Conservation (phyloP, 495 filamentous ascomycete genomes). For the Lepidopterella palustris region DNA sequence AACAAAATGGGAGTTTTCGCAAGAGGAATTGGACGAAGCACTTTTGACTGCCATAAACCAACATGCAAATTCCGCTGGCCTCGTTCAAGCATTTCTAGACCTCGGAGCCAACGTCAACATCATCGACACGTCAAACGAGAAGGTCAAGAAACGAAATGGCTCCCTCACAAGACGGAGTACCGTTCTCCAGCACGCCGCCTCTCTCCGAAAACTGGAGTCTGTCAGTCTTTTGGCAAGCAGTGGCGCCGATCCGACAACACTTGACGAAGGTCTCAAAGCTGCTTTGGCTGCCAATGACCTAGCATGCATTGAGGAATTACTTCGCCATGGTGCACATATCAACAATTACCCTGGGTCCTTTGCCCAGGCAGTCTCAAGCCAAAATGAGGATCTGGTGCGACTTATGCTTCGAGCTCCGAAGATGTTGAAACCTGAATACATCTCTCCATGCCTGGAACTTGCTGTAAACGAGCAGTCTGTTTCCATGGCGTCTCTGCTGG, state of each 20-base stretch:
- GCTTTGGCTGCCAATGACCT: constrained; percentile 16
- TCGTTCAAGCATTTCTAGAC: constrained; percentile 21
- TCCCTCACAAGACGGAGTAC: constrained; percentile 13
- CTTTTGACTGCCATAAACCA: constrained; percentile 16
- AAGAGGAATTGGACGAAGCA: constrained; percentile 21
- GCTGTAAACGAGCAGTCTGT: constrained; percentile 19
- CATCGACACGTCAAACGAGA: constrained; percentile 15
- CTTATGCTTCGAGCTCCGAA: constrained; percentile 17
- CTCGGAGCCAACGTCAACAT: constrained; percentile 23
- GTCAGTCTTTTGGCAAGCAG: constrained; percentile 19
- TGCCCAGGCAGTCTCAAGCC: constrained; percentile 15
- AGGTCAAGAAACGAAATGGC: constrained; percentile 12
- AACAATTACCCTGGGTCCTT: constrained; percentile 15
- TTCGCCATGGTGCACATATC: constrained; percentile 22
- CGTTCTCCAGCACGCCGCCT: constrained; percentile 18
- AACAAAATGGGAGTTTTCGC: constrained; percentile 14
- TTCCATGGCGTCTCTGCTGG: constrained; percentile 10
- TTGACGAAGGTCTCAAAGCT: constrained; percentile 20
- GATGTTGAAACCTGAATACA: constrained; percentile 9
- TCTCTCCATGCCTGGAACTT: constrained; percentile 18
- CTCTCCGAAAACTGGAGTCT: constrained; percentile 6
- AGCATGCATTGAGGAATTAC: constrained; percentile 18
- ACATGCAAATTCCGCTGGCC: constrained; percentile 6
- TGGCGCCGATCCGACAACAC: constrained; percentile 15
- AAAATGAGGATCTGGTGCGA: constrained; percentile 10